These are phyloP conservation scores for Wallemia ichthyophaga DNA, from an alignment of 1,284 basidiomycete genomes.

Conservation along the genomic window DNA sequence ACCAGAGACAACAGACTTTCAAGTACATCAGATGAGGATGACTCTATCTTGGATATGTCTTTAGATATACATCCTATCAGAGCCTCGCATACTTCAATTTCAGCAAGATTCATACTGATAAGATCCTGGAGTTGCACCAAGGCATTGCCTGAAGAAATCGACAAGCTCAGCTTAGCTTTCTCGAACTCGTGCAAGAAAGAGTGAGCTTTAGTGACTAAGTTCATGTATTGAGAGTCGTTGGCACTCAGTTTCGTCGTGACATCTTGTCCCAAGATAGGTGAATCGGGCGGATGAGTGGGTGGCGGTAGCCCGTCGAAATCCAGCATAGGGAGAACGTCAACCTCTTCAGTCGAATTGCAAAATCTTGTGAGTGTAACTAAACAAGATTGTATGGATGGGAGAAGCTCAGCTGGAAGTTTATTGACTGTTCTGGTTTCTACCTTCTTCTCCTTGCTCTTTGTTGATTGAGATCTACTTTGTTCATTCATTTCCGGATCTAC, in stretches of 20 bases:
- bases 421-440: not conserved
- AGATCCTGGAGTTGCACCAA: slow-evolving; percentile 2
- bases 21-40: slow-evolving; percentile 5
- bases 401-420: not conserved
- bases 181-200: slow-evolving; percentile 12
- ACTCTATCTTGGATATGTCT: not conserved
- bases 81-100: not conserved
- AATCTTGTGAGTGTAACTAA: not conserved
- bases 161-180: slow-evolving; percentile 6
- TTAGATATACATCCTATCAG: slow-evolving; percentile 1
- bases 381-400: not conserved
- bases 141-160: slow-evolving; percentile 5
- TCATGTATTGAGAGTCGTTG: slow-evolving; percentile 8
- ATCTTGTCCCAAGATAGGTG: not conserved
- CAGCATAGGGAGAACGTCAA: not conserved
- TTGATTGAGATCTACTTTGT: not conserved
- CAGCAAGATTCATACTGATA: not conserved
- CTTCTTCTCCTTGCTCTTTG: not conserved
- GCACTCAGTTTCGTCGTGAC: not conserved
- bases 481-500: not conserved
- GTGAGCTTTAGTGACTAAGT: slow-evolving; percentile 12
- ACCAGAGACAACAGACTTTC: slow-evolving; percentile 8
- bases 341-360: not conserved
- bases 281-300: not conserved
- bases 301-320: not conserved